Evolutionary conservation across 2,329 filamentous ascomycete species (phyloP).

Genomic region (Taxawa tesnikishii): DNA sequence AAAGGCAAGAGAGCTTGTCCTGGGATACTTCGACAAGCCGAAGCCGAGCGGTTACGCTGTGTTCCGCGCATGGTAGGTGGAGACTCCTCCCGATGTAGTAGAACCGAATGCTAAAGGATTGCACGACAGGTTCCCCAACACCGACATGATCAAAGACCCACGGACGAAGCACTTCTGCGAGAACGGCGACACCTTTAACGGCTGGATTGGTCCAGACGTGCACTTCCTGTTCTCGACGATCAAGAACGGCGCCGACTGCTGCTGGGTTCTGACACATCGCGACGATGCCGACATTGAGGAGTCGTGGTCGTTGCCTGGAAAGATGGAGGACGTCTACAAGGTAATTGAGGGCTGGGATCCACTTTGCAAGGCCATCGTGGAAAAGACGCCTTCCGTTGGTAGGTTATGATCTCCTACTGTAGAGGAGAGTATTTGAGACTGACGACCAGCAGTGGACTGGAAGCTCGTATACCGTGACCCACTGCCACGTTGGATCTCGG

Average conservation of each 20-base stretch:
- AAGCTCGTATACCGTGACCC: conserved; percentile 44
- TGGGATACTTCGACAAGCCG: conserved; percentile 39
- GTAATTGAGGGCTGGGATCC: conserved; percentile 28
- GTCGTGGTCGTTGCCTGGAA: conserved; percentile 33
- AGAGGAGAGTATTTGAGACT: not conserved
- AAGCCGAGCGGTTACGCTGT: conserved; percentile 42
- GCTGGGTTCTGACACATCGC: conserved; percentile 33
- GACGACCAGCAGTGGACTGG: conserved; percentile 31
- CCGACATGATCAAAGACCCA: conserved; percentile 25
- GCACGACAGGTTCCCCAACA: conserved; percentile 23
- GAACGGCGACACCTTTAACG: conserved; percentile 24
- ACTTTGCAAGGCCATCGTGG: conserved; percentile 31
- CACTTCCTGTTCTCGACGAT: conserved; percentile 26
- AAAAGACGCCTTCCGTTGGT: conserved; percentile 18
- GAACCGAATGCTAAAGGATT: too few relatives aligned
- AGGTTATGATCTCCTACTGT: not conserved
- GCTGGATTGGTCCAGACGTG: conserved; percentile 24
- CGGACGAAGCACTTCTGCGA: conserved; percentile 24
- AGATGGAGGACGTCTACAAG: conserved; percentile 30
- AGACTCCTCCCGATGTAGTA: too few relatives aligned
- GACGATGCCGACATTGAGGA: conserved; percentile 33
- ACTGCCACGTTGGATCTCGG: conserved; percentile 39
- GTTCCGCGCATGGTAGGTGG: conserved; percentile 39
- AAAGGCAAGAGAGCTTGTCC: conserved; percentile 36
- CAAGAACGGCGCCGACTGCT: conserved; percentile 23